These are phyloP conservation scores for Pseudopyrenochaeta lycopersici DNA, from an alignment of 2,329 filamentous ascomycete species.

Conservation along the genomic window DNA sequence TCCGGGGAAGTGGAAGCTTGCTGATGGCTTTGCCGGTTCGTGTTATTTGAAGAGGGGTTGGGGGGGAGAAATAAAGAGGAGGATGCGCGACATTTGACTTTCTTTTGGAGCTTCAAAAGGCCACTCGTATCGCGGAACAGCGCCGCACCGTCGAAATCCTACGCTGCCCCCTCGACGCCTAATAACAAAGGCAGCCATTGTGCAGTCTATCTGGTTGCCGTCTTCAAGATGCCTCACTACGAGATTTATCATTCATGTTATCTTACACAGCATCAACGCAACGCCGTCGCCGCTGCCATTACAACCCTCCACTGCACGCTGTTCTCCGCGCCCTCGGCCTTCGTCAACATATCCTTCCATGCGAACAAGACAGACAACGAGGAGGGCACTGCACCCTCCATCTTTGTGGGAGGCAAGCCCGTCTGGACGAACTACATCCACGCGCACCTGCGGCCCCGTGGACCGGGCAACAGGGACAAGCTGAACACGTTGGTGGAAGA, in stretches of 20 bases:
- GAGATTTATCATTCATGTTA: conserved; percentile 51
- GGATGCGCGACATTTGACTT: neutral
- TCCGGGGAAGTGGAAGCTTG: neutral
- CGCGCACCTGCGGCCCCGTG: conserved; percentile 31
- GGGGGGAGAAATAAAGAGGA: neutral
- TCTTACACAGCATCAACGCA: conserved; percentile 44
- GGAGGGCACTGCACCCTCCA: neutral
- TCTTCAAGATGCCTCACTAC: conserved; percentile 55
- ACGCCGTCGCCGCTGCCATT: conserved; percentile 51
- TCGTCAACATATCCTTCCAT: conserved; percentile 56
- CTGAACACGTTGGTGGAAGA: conserved; percentile 16
- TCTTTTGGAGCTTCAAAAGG: neutral
- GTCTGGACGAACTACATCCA: conserved; percentile 29
- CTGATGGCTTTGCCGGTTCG: neutral
- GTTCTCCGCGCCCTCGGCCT: conserved; percentile 54
- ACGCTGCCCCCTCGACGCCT: too few species aligned
- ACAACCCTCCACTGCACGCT: conserved; percentile 53
- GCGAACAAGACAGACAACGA: neutral
- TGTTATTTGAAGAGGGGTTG: neutral
- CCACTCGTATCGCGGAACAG: too few species aligned
- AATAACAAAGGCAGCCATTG: too few species aligned
- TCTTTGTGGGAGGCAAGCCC: conserved; percentile 2
- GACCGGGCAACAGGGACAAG: conserved; percentile 11
- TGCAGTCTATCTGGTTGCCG: neutral
- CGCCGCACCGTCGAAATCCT: too few species aligned